Conservation (phyloP, 75 land plant species). For the Chamaecyparis obtusa region DNA sequence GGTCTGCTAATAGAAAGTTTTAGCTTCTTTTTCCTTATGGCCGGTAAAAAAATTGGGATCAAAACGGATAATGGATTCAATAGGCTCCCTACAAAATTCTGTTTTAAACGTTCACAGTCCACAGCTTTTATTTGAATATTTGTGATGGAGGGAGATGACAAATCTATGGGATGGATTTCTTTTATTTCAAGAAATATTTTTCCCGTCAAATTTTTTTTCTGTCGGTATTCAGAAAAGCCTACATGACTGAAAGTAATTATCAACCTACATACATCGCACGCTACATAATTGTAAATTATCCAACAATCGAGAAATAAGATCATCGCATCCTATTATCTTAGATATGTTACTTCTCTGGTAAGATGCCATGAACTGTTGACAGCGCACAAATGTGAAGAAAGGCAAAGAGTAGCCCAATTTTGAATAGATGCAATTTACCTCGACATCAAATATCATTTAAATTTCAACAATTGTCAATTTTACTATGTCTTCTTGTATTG, state of each 20-base stretch:
- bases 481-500: too few species aligned
- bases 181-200: background rate
- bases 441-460: too few species aligned
- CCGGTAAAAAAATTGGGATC: background rate
- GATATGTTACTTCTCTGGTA: background rate
- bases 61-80: too few species aligned
- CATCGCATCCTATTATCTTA: background rate
- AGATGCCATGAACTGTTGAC: slow-evolving; percentile 10
- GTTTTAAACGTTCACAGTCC: background rate
- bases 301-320: slow-evolving; percentile 11
- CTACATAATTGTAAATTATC: slow-evolving; percentile 18
- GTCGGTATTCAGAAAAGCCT: too few species aligned
- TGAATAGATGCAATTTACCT: slow-evolving; percentile 17
- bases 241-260: too few species aligned
- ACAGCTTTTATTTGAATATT: background rate
- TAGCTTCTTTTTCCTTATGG: background rate
- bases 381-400: slow-evolving; percentile 17
- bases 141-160: background rate
- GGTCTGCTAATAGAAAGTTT: background rate
- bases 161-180: background rate
- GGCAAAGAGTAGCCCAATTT: slow-evolving; percentile 14
- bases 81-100: background rate
- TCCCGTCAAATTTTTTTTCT: too few species aligned
- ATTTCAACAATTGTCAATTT: too few species aligned
- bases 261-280: slow-evolving; percentile 18